These are phyloP conservation scores for Fagus sylvatica DNA, from an alignment of 306 rosid species.

Conservation along the genomic window DNA sequence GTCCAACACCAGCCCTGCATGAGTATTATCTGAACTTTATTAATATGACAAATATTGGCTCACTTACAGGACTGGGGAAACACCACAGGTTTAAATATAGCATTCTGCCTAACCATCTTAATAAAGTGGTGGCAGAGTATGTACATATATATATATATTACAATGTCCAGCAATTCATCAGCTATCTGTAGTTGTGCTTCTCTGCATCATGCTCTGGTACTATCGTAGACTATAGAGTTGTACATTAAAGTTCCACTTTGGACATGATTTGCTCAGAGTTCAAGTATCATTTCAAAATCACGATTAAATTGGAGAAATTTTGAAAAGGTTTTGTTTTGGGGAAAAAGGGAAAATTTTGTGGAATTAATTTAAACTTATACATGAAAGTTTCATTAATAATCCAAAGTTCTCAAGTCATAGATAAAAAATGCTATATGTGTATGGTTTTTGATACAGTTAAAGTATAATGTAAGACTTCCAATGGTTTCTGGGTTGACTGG, in stretches of 20 bases:
- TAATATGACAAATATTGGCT: conserved; percentile 1
- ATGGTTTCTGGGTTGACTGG: not conserved
- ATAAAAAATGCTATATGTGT: not conserved
- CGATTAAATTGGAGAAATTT: not conserved
- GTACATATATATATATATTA: not conserved
- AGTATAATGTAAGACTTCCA: not conserved
- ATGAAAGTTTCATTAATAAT: not conserved
- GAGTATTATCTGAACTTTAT: not conserved
- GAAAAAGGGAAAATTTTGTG: not conserved
- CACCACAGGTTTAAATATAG: not conserved
- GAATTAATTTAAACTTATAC: not conserved
- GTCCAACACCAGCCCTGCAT: conserved; percentile 6
- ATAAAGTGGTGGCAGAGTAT: not conserved
- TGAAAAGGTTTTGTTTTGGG: no score
- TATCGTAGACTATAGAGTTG: not conserved
- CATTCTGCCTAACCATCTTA: not conserved
- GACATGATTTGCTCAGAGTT: not conserved
- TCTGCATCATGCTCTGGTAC: conserved; percentile 3
- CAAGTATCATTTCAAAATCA: not conserved
- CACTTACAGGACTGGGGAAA: not conserved
- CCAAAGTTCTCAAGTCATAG: not conserved
- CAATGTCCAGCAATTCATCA: conserved; percentile 7
- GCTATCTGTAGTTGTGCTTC: conserved; percentile 1
- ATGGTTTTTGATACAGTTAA: not conserved
- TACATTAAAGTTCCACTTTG: not conserved